A percentile compares a stretch with the other conserved stretches of the same genome.
Conservation (phyloP, 1,284 basidiomycete genomes). For the Violaceomyces palustris region DNA sequence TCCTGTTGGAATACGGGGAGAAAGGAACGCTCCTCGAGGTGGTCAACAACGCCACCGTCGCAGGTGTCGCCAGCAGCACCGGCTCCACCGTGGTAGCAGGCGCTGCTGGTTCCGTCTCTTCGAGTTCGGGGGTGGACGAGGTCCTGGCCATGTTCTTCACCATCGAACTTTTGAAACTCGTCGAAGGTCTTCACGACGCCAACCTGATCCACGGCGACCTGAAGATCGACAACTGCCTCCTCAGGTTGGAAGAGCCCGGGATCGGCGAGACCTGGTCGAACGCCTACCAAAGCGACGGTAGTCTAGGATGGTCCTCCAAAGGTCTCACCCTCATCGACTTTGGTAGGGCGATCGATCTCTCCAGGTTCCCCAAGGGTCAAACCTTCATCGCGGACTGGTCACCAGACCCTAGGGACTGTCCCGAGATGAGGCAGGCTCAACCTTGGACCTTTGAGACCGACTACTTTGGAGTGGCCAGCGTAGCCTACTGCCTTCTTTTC, state of each 20-base stretch:
- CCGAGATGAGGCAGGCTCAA: conserved; percentile 74
- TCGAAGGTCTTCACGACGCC: conserved; percentile 74
- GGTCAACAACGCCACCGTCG: conserved; percentile 64
- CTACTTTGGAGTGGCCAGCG: conserved; percentile 87
- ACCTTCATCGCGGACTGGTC: conserved; percentile 84
- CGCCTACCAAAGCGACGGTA: conserved; percentile 70
- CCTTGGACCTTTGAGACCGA: conserved; percentile 93
- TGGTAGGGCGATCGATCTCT: conserved; percentile 83
- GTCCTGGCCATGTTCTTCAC: conserved; percentile 91
- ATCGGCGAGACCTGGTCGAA: conserved; percentile 67
- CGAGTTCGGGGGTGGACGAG: conserved; percentile 67
- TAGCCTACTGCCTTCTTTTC: conserved; percentile 91
- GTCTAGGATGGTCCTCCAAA: conserved; percentile 76
- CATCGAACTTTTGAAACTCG: conserved; percentile 75
- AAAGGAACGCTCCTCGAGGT: conserved; percentile 91
- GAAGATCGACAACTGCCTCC: conserved; percentile 97
- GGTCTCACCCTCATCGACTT: conserved; percentile 94
- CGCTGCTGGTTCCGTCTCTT: conserved; percentile 59
- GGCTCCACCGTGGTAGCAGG: conserved; percentile 55
- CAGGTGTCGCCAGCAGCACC: conserved; percentile 65
- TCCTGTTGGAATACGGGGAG: conserved; percentile 78
- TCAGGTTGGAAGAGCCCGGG: conserved; percentile 73
- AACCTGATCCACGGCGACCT: conserved; percentile 95
- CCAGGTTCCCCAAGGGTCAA: conserved; percentile 67
- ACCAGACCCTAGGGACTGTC: conserved; percentile 70